phyloP scores from a whole-genome alignment of 805 yeast genomes.

The Ogataea chonburiensis region DNA sequence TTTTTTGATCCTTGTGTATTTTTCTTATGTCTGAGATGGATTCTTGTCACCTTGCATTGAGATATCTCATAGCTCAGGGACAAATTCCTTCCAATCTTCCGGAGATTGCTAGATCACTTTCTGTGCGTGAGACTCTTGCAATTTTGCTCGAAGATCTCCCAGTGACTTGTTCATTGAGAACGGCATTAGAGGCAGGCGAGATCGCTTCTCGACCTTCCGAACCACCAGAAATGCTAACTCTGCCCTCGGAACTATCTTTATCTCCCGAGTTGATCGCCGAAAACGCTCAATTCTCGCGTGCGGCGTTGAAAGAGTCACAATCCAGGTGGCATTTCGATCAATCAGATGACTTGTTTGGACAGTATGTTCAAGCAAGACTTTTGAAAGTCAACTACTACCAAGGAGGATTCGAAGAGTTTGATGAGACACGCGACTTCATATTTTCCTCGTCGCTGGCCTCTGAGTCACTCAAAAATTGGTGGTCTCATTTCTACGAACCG shows the following conservation, averaged over 20 bases:
- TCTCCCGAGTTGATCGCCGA: neutral
- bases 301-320: neutral
- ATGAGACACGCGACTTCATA: conserved; percentile 3
- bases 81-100: conserved; percentile 15
- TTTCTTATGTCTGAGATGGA: too few species aligned
- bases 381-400: conserved; percentile 20
- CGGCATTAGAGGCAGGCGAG: conserved; percentile 1
- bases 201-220: neutral
- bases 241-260: neutral
- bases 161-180: conserved; percentile 2
- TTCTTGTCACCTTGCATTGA: conserved; percentile 3
- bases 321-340: conserved; percentile 10
- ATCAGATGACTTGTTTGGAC: conserved; percentile 9
- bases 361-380: conserved; percentile 25
- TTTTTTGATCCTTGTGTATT: too few species aligned
- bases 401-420: conserved; percentile 6
- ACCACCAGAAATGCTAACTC: neutral
- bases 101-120: conserved; percentile 1
- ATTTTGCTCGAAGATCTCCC: conserved; percentile 13
- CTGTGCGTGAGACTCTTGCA: neutral
- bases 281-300: neutral
- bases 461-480: conserved; percentile 21
- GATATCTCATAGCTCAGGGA: conserved; percentile 12
- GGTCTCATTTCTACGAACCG: conserved; percentile 25
- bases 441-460: conserved; percentile 2